Evolutionary conservation across 352 stramenopile genomes (phyloP), one percentile per base, ranked within the genome.

Genomic region (Globisporangium sylvaticum): DNA sequence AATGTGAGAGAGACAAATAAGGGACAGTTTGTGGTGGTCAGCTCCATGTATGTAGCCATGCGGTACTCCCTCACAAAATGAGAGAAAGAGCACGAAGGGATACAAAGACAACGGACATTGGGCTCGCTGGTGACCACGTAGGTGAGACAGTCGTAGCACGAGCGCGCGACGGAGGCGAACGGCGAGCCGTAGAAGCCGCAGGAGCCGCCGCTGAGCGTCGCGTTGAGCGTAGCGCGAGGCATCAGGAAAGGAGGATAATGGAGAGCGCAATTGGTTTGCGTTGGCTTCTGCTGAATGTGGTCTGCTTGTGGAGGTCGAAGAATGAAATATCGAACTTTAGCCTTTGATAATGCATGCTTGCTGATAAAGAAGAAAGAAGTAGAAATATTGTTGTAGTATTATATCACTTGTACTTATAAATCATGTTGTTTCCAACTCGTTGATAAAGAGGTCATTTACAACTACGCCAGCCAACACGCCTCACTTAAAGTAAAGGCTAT

Each of bases 121-220:
- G 48, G 22, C n/a, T 55, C 48, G 48, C 48, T 55, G 48, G 22
- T 55, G 48, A 55, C 48, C 48, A 31, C 22, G n/a, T 31, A 55
- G 7, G 48, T 57, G 37, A 56, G 39, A 6, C 58, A 65, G 4
- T 65, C 58, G 39, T 31, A 52, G 56, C 18, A 62, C 20, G 56
- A 32, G 32, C 32, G 56, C 22, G 22, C 12, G n/a, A 55, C 22
- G 48, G 48, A 55, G 18, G 22, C 9, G 22, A n/a, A 4, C 1
- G 8, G 18, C 32, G 56, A 18, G 32, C 15, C 56, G 18, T 62
- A 39, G 15, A 29, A 62, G 20, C 31, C 27, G 31, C 56, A 62
- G 1, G 32, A 22, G 56, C 39, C 32, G 3, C 31, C 22, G 31
- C 31, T 48, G 1, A 62, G 56, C 32, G 56, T 46, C 55, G 29